Base-by-base conservation (phyloP, 129 eudicot species). In the Ambrosia artemisiifolia region DNA sequence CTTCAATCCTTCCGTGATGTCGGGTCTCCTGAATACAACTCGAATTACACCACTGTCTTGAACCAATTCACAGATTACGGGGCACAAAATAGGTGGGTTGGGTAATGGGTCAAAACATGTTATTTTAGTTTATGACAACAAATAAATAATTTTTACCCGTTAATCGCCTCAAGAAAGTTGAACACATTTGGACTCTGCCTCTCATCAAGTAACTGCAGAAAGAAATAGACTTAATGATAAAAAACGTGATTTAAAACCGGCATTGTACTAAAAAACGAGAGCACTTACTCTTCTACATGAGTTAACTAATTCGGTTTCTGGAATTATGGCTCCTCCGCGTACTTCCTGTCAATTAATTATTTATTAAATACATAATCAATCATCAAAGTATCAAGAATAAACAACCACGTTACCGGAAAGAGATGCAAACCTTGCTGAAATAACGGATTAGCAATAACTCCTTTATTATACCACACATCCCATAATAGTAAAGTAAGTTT, bases 131-230 rank as follows among this genome's bases (percentile, higher is more conserved):
- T 40, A 11, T 46, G 71, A 50, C 53, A 63, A 19, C 7, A 64
- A 18, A 40, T 10, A 35, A 38, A 54, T 30, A 44, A 62, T 1
- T 33, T 46, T 63, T 87, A 93, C 98, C 80, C 81, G 6, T 89
- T 93, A 20, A 93, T 78, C 63, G 96, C 95, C 73, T 93, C 92
- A 53, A 93, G 91, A 82, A 82, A 85, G 70, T 87, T 80, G 82
- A 89, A 73, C 13, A 93, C 95, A 70, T 93, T 93, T 35, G 86
- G 91, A 76, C 92, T 72, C 73, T 89, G 96, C 73, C 96, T 84
- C 85, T 93, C 96, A 24, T 79, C 87, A 80, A 93, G 85, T 78
- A 85, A 89, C 98, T 93, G 84, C 83, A 81, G 61, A 72, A 64
- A 81, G 62, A 70, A 64, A 59, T 51, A 80, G 34, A 74, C 18